A percentile compares a stretch with the other conserved stretches of the same genome.
phyloP scores from a whole-genome alignment of 2,329 filamentous ascomycete species.

The Blastomyces emzantsi region DNA sequence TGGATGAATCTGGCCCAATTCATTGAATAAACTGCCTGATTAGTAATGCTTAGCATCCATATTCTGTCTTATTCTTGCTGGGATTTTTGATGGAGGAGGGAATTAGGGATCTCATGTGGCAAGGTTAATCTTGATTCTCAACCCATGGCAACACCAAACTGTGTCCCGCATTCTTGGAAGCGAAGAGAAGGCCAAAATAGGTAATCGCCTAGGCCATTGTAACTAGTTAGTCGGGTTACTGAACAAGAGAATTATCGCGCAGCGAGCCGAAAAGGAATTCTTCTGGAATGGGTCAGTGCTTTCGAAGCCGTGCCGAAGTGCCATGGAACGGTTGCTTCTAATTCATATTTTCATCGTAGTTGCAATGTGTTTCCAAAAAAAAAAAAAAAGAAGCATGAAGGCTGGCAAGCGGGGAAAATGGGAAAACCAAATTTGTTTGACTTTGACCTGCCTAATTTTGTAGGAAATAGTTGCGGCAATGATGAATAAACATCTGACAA shows the following conservation, averaged over 20 bases:
- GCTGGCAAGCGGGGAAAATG: too few relatives aligned
- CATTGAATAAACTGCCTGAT: background rate
- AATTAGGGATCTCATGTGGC: background rate
- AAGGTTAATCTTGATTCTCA: background rate
- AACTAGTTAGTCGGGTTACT: background rate
- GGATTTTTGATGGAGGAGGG: background rate
- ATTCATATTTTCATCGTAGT: background rate
- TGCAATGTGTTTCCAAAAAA: background rate
- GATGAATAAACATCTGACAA: background rate
- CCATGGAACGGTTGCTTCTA: background rate
- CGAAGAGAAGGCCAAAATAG: constrained; percentile 1
- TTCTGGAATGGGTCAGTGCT: background rate
- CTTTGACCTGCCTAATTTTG: background rate
- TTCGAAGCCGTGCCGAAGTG: background rate
- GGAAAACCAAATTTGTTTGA: background rate
- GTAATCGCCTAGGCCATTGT: constrained; percentile 5
- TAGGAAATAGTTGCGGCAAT: background rate
- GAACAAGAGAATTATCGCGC: background rate
- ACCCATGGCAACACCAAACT: background rate
- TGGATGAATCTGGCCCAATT: background rate
- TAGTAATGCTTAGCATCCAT: background rate
- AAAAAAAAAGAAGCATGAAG: too few relatives aligned
- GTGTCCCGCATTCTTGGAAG: background rate
- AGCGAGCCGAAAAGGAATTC: background rate
- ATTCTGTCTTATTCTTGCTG: background rate